A percentile compares a stretch with the other conserved stretches of the same genome.
Evolutionary conservation across 208 protist species (phyloP).

Genomic region (Leptomonas pyrrhocoris): DNA sequence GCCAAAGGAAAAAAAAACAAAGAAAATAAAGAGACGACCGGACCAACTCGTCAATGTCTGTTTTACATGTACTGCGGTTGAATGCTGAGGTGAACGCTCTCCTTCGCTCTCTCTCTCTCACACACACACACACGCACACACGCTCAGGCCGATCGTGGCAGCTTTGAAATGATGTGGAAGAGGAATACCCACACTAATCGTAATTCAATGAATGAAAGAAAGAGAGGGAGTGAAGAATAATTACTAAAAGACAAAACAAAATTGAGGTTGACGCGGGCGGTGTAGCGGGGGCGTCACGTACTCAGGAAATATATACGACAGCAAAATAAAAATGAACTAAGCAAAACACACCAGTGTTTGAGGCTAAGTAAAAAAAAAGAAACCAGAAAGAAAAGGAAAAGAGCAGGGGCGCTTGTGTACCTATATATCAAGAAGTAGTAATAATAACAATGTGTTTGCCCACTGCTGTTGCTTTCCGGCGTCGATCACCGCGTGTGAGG

Average conservation of each 20-base stretch:
- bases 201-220: constrained; percentile 5
- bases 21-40: background rate
- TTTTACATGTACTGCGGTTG: background rate
- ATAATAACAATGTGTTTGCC: too few species aligned
- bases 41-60: background rate
- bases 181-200: background rate
- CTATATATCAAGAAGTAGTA: too few species aligned
- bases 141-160: background rate
- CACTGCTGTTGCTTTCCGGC: too few species aligned
- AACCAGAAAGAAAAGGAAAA: background rate
- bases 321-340: background rate
- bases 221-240: constrained; percentile 3
- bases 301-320: background rate
- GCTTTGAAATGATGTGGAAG: background rate
- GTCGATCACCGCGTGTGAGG: too few species aligned
- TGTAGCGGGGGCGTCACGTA: too few species aligned
- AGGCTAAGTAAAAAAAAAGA: background rate
- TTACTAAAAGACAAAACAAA: background rate
- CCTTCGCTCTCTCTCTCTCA: too few species aligned
- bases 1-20: constrained; percentile 2
- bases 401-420: background rate
- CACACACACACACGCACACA: background rate
- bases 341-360: background rate
- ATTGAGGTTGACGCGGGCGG: too few species aligned
- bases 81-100: background rate